Percentiles rank a stretch among this genome's conserved stretches.
Conservation (phyloP, 1,284 basidiomycete species). For the Porodaedalea pini region DNA sequence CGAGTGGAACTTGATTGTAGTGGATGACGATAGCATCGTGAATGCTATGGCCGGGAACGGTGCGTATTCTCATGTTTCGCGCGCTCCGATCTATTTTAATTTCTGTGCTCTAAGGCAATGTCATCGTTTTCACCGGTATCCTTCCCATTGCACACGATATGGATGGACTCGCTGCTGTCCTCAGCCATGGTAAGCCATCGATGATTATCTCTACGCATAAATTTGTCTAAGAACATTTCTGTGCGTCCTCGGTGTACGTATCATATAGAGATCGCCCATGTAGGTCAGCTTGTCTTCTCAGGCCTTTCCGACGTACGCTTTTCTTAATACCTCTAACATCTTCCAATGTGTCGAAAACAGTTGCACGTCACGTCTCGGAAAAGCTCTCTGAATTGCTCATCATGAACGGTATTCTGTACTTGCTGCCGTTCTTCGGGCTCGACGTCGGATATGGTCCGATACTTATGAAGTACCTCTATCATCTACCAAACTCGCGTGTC, state of each 20-base stretch:
- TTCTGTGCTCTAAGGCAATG: constrained; percentile 45
- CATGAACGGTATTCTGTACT: constrained; percentile 43
- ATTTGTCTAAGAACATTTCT: neutral
- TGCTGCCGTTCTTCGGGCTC: constrained; percentile 53
- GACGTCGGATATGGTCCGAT: constrained; percentile 47
- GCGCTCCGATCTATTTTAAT: neutral
- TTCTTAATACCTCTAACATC: neutral
- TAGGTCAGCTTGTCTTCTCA: constrained; percentile 43
- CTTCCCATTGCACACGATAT: constrained; percentile 78
- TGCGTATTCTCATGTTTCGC: constrained; percentile 29
- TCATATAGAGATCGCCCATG: constrained; percentile 78
- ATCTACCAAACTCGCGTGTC: constrained; percentile 80
- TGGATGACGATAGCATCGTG: constrained; percentile 68
- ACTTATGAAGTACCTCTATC: constrained; percentile 55
- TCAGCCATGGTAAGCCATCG: constrained; percentile 70
- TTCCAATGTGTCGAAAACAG: too few relatives aligned
- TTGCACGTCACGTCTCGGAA: constrained; percentile 77
- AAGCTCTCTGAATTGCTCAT: constrained; percentile 59
- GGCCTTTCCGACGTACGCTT: constrained; percentile 14
- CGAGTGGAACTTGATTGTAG: constrained; percentile 79
- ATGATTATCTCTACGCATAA: neutral
- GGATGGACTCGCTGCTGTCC: constrained; percentile 80
- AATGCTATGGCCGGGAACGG: constrained; percentile 84
- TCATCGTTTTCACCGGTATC: constrained; percentile 90
- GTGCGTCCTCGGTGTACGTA: neutral